Base-by-base conservation (phyloP, 441 rosid genomes). In the Arabidopsis hybrid region DNA sequence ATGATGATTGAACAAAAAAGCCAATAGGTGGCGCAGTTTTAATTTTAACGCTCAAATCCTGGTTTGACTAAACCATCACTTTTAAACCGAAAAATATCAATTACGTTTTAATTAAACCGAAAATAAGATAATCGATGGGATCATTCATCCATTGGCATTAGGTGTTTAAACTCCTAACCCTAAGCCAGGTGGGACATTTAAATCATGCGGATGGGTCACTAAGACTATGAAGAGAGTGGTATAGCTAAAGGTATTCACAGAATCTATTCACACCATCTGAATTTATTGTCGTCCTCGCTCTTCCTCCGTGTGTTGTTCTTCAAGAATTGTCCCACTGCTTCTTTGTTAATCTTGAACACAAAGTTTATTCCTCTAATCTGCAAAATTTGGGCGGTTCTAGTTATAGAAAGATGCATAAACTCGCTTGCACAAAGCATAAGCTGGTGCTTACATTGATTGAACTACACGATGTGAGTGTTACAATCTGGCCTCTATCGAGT, bases 361-460 rank as follows among this genome's bases (percentile, higher is more conserved):
- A 89, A 87, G 14, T 83, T 74, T 83, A 86, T 73, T 64, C 80
- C 94, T 72, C 85, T 86, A 56, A 89, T 83, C 97, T 91, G 93
- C 82, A 82, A 69, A 79, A 26, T 29, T 65, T 14, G 26, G 34
- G 29, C 21, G 46, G 26, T 65, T 32, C 9, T 35, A 32, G 52
- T 64, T 65, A 60, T 16, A 14, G 13, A 64, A 69, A 35, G n/a
- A 42, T 73, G 62, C 17, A 29, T 34, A 39, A 59, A 32, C 61
- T 3, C 10, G 4, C 26, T 51, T 63, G n/a, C n/a, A 57, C 17
- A 59, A 56, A 32, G 56, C 77, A 60, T 50, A 34, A 45, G 4
- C 60, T 9, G 6, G 69, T 26, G 56, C 64, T 38, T 83, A 93
- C 93, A 83, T 93, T 86, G 39, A 93, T 86, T 84, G 89, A 87